phyloP scores from a whole-genome alignment of 352 stramenopile species.

The Phytopythium montanum region DNA sequence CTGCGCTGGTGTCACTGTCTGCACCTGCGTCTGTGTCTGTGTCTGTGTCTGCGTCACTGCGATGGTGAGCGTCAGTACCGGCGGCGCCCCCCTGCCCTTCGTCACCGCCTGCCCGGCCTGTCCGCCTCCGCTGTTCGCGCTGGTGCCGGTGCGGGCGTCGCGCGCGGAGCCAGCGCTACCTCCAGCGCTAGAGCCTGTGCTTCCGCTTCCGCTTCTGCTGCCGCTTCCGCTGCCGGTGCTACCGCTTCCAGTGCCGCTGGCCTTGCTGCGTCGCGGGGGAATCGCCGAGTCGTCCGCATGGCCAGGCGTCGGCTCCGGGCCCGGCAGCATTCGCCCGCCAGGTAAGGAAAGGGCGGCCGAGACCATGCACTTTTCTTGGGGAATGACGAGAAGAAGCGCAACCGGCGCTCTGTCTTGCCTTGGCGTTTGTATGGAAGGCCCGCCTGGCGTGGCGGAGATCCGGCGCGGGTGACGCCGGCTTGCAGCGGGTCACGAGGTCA shows the following conservation, averaged over 20 bases:
- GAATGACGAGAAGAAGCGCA: not conserved
- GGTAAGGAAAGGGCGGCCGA: constrained; percentile 1
- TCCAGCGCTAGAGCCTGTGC: too few relatives aligned
- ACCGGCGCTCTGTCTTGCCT: not conserved
- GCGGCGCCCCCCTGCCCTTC: not conserved
- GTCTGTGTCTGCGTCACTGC: not conserved
- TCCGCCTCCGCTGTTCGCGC: too few relatives aligned
- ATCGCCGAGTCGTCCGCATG: constrained; percentile 2
- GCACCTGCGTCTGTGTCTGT: not conserved
- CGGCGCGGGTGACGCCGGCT: not conserved
- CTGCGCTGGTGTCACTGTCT: not conserved
- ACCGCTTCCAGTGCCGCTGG: not conserved
- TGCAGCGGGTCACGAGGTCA: too few relatives aligned
- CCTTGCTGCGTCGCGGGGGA: not conserved
- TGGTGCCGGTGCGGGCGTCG: too few relatives aligned
- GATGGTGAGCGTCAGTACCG: not conserved
- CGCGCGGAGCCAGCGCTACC: too few relatives aligned
- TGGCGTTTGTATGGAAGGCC: not conserved
- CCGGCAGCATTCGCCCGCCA: constrained; percentile 3
- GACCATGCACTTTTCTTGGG: not conserved
- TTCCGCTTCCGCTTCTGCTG: not conserved
- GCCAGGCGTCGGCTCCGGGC: not conserved
- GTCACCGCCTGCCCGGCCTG: not conserved
- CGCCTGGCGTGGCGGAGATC: not conserved
- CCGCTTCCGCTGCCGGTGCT: not conserved